Evolutionary conservation across 169 alveolate species (phyloP).

Genomic region (Theileria annulata): DNA sequence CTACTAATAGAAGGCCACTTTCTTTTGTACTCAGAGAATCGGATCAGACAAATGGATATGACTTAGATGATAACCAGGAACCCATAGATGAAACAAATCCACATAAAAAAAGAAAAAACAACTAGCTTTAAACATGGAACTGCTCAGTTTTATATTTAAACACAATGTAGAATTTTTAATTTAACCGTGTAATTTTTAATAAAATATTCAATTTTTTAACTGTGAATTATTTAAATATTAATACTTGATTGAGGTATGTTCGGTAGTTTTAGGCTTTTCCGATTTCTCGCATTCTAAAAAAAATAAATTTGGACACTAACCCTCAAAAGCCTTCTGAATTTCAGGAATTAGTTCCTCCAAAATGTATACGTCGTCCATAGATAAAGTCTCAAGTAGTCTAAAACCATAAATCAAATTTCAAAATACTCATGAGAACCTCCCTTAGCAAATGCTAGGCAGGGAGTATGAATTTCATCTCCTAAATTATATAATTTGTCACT

Average conservation of each 20-base stretch:
- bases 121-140: background rate
- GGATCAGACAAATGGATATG: background rate
- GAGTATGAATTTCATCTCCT: conserved; percentile 60
- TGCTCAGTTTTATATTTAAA: background rate
- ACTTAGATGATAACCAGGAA: background rate
- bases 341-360: conserved; percentile 61
- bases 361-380: conserved; percentile 64
- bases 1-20: conserved; percentile 61
- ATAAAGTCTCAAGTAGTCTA: conserved; percentile 49
- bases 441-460: conserved; percentile 56
- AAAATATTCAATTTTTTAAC: background rate
- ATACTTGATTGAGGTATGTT: conserved; percentile 3
- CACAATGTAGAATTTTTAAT: conserved; percentile 7
- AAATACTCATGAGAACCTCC: conserved; percentile 59
- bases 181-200: background rate
- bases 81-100: background rate
- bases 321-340: conserved; percentile 53
- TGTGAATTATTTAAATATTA: background rate
- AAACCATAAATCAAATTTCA: background rate
- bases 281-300: conserved; percentile 14
- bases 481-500: background rate
- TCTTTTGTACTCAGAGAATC: conserved; percentile 2
- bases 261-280: conserved; percentile 32
- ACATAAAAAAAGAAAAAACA: background rate
- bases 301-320: conserved; percentile 11